A percentile compares a stretch with the other conserved stretches of the same genome.
Conservation (phyloP, 2,329 filamentous ascomycete species). For the Macrophomina tecta region DNA sequence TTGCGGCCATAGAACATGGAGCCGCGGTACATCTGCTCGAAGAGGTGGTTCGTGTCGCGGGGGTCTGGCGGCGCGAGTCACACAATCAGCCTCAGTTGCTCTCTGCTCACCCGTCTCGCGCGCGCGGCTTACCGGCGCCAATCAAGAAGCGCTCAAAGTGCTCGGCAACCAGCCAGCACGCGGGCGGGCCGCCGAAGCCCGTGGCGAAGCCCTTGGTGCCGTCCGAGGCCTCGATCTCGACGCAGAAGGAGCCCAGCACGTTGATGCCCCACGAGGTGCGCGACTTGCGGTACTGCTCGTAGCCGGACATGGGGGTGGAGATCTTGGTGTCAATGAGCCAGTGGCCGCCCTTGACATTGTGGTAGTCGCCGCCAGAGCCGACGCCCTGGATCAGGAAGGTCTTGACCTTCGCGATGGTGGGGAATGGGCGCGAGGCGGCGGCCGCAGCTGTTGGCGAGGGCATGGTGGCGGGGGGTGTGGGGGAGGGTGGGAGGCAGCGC, state of each 20-base stretch:
- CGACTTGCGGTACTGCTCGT: constrained; percentile 85
- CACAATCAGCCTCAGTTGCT: constrained; percentile 1
- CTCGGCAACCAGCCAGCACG: constrained; percentile 91
- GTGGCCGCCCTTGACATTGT: constrained; percentile 77
- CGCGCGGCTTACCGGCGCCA: constrained; percentile 63
- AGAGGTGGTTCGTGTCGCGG: constrained; percentile 87
- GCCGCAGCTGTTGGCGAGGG: constrained; percentile 29
- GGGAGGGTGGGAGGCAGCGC: background rate
- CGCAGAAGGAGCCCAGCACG: constrained; percentile 87
- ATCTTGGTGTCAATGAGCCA: constrained; percentile 94
- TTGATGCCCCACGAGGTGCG: constrained; percentile 96
- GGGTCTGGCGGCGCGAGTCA: constrained; percentile 63
- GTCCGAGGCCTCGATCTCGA: constrained; percentile 87
- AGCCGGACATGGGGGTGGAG: constrained; percentile 88
- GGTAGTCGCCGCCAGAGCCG: constrained; percentile 77
- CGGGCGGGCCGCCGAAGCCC: constrained; percentile 90
- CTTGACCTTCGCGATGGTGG: constrained; percentile 75
- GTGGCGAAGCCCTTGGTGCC: constrained; percentile 94
- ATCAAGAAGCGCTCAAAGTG: constrained; percentile 93
- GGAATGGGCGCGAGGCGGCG: constrained; percentile 61
- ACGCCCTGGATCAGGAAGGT: constrained; percentile 75
- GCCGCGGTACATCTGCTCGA: constrained; percentile 94
- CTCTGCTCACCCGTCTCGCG: background rate
- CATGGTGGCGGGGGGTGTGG: constrained; percentile 35
- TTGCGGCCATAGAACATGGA: constrained; percentile 98